A percentile compares a stretch with the other conserved stretches of the same genome.
These are phyloP conservation scores for Croton setiger DNA, from an alignment of 441 rosid genomes.

Conservation along the genomic window DNA sequence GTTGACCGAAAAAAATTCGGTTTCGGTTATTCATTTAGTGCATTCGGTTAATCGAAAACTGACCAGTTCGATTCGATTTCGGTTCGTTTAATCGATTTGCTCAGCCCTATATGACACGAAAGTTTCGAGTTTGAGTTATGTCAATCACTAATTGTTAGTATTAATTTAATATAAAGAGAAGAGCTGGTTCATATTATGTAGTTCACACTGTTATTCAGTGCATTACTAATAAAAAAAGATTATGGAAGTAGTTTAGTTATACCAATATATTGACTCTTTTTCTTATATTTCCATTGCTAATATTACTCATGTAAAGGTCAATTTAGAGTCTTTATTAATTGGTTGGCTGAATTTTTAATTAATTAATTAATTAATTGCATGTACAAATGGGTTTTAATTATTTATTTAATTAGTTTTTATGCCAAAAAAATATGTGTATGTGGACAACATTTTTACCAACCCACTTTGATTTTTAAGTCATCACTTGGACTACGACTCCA, in stretches of 20 bases:
- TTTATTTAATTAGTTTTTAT: not conserved
- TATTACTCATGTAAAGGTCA: not conserved
- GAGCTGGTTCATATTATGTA: too few species aligned
- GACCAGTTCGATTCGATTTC: too few species aligned
- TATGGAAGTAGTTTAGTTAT: not conserved
- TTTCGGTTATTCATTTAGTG: too few species aligned
- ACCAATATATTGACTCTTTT: not conserved
- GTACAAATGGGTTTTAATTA: too few species aligned
- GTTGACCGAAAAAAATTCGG: too few species aligned
- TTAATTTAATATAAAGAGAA: too few species aligned
- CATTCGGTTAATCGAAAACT: too few species aligned
- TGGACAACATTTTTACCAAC: constrained; percentile 1
- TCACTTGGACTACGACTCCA: not conserved
- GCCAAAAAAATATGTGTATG: not conserved
- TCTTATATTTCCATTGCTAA: not conserved
- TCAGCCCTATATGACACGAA: too few species aligned
- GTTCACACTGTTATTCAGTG: too few species aligned
- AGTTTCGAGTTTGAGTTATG: too few species aligned
- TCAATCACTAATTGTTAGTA: too few species aligned
- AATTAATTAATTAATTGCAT: not conserved
- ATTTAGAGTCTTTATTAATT: not conserved
- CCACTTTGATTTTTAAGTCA: not conserved
- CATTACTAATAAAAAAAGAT: not conserved
- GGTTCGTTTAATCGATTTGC: too few species aligned
- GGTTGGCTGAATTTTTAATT: not conserved